These are phyloP conservation scores for Macrocystidia cucumis DNA, from an alignment of 1,284 basidiomycete genomes.

Conservation along the genomic window DNA sequence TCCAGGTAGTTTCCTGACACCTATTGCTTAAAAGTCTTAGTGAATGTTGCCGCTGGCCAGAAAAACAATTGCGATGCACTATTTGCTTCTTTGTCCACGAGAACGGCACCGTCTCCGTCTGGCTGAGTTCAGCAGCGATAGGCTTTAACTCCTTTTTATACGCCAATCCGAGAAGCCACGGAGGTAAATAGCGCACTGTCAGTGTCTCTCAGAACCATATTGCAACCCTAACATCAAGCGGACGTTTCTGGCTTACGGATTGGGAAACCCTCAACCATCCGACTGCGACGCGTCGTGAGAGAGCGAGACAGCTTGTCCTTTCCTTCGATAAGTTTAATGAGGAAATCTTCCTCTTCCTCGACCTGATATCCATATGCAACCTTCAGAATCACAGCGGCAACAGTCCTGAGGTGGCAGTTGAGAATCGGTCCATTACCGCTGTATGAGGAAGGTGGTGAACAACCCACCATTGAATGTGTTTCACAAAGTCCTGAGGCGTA, in stretches of 20 bases:
- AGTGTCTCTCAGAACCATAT: conserved; percentile 2
- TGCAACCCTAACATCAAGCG: neutral
- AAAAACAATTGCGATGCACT: conserved; percentile 1
- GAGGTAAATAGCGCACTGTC: conserved; percentile 29
- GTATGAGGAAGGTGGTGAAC: neutral
- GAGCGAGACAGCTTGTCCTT: conserved; percentile 29
- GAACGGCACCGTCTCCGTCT: conserved; percentile 29
- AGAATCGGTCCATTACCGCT: neutral
- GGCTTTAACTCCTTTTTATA: conserved; percentile 31
- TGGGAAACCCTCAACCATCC: conserved; percentile 37
- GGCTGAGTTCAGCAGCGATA: too few relatives aligned
- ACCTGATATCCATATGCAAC: conserved; percentile 36
- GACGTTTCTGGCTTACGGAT: conserved; percentile 21
- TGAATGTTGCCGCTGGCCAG: too few relatives aligned
- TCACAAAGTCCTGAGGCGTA: conserved; percentile 21
- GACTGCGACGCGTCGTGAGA: conserved; percentile 31
- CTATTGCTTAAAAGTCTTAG: conserved; percentile 12
- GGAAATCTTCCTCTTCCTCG: conserved; percentile 27
- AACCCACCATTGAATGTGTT: conserved; percentile 27
- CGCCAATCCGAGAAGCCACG: conserved; percentile 27
- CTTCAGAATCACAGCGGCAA: conserved; percentile 34
- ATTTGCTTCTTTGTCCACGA: too few relatives aligned
- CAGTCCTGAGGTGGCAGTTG: conserved; percentile 24
- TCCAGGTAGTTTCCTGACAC: conserved; percentile 19
- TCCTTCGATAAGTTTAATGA: conserved; percentile 32